Conservation (phyloP, 192 early-diverging fungal species). For the Rhizoclosmatium globosum region DNA sequence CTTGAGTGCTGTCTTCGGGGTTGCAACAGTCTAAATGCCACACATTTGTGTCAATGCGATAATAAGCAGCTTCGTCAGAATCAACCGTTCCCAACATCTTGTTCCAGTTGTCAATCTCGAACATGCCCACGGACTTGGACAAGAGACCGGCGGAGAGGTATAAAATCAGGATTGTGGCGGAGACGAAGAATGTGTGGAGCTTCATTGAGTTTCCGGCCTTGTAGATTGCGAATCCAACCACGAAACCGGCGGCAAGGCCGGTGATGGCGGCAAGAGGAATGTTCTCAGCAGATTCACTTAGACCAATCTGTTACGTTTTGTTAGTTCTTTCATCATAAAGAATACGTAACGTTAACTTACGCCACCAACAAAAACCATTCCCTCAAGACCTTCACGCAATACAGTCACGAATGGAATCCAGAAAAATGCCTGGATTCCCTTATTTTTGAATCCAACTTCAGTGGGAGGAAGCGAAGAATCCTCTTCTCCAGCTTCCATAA, state of each 20-base stretch:
- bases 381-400: conserved; percentile 87
- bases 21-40: conserved; percentile 64
- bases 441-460: not conserved
- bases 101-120: conserved; percentile 73
- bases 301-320: conserved; percentile 37
- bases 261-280: conserved; percentile 83
- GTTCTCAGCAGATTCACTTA: conserved; percentile 67
- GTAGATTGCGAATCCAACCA: conserved; percentile 81
- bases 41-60: conserved; percentile 9
- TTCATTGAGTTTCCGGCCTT: conserved; percentile 41
- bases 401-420: conserved; percentile 87
- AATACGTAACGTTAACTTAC: conserved; percentile 45
- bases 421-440: conserved; percentile 64
- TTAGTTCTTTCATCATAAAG: not conserved
- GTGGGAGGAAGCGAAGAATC: conserved; percentile 2
- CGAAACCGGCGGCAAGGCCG: conserved; percentile 72
- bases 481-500: too few species aligned
- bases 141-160: conserved; percentile 86
- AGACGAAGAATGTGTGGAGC: conserved; percentile 82
- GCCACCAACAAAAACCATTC: conserved; percentile 88
- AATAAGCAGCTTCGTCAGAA: conserved; percentile 9
- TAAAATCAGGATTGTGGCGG: conserved; percentile 75
- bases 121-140: conserved; percentile 68
- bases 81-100: conserved; percentile 17
- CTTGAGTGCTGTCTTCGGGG: conserved; percentile 41